Evolutionary conservation across 1,284 basidiomycete genomes (phyloP), one percentile per base, ranked within the genome.

Genomic region (Sphaerobolus stellatus): DNA sequence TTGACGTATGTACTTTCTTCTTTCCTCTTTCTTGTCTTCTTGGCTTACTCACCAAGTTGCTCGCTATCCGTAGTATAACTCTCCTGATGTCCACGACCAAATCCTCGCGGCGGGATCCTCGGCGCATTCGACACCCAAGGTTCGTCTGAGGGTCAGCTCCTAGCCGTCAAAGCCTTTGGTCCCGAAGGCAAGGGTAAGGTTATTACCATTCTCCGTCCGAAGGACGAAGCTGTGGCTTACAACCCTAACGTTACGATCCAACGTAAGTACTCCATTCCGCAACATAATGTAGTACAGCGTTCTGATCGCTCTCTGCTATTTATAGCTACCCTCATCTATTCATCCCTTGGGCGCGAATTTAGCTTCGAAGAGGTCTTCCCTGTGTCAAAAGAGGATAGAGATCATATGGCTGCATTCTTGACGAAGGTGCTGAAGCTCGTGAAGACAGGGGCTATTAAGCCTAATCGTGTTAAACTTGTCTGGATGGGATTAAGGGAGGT

Each of bases 1-100:
- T 75, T 59, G 69, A 75, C 59, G 51, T 53, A 30, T n/a, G 43
- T 47, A n/a, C n/a, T 9, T 16, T 25, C 18, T 13, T 31, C 22
- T 1, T 45, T 11, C 28, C 13, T 14, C n/a, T n/a, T n/a, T n/a
- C n/a, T 47, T 16, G 18, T 13, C 7, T 3, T 4, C 25, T 38
- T 28, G 13, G 2, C 38, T 25, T n/a, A 28, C 50, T 6, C 25
- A n/a, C 27, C 18, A 46, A 18, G 8, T 24, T 25, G 16, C 28
- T 34, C 27, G 1, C 29, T 45, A 29, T 28, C 18, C 22, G 18
- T 18, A 52, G 50, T 68, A 66, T 54, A 61, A 59, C 24, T 63
- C 63, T 28, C 58, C 63, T 1, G 62, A 66, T 2, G 48, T 62
- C 36, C 22, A 48, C 3, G 62, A 65, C 49, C 59, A 66, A 43